Evolutionary conservation across 352 stramenopile genomes (phyloP).

Genomic region (Globisporangium orthogonon): DNA sequence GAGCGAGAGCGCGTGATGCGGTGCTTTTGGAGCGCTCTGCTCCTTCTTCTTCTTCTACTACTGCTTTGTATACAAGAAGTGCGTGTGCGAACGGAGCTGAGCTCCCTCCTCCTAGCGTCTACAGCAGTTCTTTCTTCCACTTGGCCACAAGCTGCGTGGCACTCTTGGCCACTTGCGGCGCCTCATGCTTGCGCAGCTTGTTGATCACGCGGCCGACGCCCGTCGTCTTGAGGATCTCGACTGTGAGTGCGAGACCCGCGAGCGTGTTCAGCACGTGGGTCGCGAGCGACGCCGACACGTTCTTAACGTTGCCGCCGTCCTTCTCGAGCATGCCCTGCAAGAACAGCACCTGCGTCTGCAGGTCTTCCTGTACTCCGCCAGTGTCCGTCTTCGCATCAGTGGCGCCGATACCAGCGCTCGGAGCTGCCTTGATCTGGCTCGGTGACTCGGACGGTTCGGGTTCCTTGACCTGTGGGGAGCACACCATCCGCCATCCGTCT

Average conservation of each 20-base stretch:
- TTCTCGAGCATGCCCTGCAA: constrained; percentile 74
- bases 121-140: constrained; percentile 85
- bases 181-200: constrained; percentile 78
- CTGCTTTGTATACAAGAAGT: neutral
- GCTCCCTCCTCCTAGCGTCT: neutral
- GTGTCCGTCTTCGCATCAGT: neutral
- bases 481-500: neutral
- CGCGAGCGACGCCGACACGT: constrained; percentile 53
- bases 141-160: constrained; percentile 70
- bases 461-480: neutral
- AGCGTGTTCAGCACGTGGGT: constrained; percentile 69
- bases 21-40: too few relatives aligned
- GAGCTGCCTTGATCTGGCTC: neutral
- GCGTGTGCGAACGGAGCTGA: neutral
- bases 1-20: neutral
- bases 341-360: constrained; percentile 64
- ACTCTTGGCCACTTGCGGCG: constrained; percentile 50
- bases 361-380: constrained; percentile 25
- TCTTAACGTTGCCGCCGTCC: constrained; percentile 60
- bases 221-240: constrained; percentile 82
- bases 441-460: neutral
- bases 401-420: neutral
- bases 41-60: too few relatives aligned
- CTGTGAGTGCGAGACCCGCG: constrained; percentile 56
- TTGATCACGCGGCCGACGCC: constrained; percentile 80